Conservation (phyloP, 2,329 filamentous ascomycete genomes). For the Stemphylium vesicarium region DNA sequence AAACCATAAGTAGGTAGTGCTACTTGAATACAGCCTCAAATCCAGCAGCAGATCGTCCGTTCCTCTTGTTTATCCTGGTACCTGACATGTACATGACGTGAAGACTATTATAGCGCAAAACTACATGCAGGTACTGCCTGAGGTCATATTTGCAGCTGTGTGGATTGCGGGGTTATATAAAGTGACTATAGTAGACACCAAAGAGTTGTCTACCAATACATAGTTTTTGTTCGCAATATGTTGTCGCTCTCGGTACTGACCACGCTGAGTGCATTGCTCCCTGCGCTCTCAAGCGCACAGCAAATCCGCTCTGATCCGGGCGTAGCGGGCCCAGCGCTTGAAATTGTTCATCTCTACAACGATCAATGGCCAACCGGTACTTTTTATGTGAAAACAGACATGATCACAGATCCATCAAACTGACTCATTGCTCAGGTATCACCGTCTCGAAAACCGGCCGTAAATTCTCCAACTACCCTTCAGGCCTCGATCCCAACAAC, state of each 20-base stretch:
- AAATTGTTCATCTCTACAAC: conserved; percentile 59
- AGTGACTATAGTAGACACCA: not conserved
- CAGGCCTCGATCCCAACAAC: conserved; percentile 57
- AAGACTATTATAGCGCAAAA: conserved; percentile 18
- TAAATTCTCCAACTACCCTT: conserved; percentile 61
- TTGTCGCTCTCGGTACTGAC: conserved; percentile 11
- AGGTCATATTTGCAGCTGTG: conserved; percentile 17
- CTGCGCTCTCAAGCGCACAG: conserved; percentile 22
- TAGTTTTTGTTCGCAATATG: not conserved
- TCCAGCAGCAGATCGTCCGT: conserved; percentile 3
- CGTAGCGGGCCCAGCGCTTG: conserved; percentile 52
- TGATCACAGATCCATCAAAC: not conserved
- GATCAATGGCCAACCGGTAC: conserved; percentile 57
- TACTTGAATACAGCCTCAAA: conserved; percentile 4
- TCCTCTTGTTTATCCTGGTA: conserved; percentile 14
- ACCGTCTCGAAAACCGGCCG: conserved; percentile 59
- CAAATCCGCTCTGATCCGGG: conserved; percentile 44
- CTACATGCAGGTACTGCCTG: not conserved
- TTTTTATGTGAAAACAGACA: not conserved
- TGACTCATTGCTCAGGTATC: conserved; percentile 47
- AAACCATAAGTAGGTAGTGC: conserved; percentile 6
- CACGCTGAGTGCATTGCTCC: conserved; percentile 16
- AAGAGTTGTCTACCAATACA: not conserved
- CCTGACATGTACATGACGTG: conserved; percentile 34
- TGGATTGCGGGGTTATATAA: conserved; percentile 9